Base-by-base conservation (phyloP, 2,329 filamentous ascomycete species). In the Coniochaeta prunicola region DNA sequence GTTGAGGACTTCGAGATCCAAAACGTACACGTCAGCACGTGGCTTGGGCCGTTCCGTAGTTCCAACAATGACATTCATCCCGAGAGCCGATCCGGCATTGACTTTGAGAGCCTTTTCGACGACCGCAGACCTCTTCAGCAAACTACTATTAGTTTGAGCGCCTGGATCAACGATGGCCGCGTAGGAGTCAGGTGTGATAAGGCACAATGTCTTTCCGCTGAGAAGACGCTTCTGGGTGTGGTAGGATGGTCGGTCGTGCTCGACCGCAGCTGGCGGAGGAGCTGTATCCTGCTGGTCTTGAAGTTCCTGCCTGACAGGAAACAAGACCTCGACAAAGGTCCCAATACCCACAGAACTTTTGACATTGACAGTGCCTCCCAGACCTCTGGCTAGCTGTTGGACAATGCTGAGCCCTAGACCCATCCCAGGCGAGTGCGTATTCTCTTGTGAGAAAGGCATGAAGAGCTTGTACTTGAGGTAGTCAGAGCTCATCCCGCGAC, bases 401-500 rank as follows among this genome's bases (percentile, higher is more conserved):
- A 90, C 86, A 8, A 90, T 82, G 42, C 82, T 86, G 30, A 90
- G 70, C 0, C 88, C 87, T 0, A 90, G 73, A 0, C 87, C 87
- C 0, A 83, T 82, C 0, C 87, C 87, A 0, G 81, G 78, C 0
- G 80, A 76, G 1, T 90, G 69, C 0, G 75, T 71, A 54, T 88
- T 79, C 64, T 90, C 87, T 62, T 90, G 87, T 0, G 77, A 71
- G 61, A 89, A 89, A 0, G 86, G 83, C 0, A 79, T 82, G 65
- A 86, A 90, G 0, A 89, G 70, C 13, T 79, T 77, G 9, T 82
- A 79, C 24, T 80, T 76, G 12, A 89, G 71, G 62, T 84, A 90
- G 10, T 87, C 82, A 6, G 81, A 75, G 0, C 80, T 80, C 34
- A 90, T 90, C 1, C 87, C 88, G 45, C 78, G 79, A 1, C 87